Evolutionary conservation across 2,329 filamentous ascomycete genomes (phyloP).

Genomic region (Fusarium vanettenii): DNA sequence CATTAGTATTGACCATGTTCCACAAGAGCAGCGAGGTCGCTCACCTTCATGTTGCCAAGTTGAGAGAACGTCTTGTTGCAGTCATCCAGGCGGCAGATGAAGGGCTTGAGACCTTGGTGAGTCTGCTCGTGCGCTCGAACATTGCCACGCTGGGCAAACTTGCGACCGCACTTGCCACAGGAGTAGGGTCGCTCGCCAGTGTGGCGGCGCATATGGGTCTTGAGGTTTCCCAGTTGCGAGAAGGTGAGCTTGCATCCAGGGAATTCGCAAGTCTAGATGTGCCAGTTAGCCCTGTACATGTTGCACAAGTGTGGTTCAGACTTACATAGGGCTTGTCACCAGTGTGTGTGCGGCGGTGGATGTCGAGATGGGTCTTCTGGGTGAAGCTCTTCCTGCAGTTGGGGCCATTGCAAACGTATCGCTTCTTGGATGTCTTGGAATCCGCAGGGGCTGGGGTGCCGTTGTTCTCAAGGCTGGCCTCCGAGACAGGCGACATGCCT

Average conservation of each 20-base stretch:
- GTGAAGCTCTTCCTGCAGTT: constrained; percentile 85
- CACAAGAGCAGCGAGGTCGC: constrained; percentile 12
- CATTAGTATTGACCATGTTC: constrained; percentile 9
- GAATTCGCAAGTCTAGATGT: constrained; percentile 72
- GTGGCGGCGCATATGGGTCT: constrained; percentile 90
- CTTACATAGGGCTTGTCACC: constrained; percentile 91
- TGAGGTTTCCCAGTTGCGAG: constrained; percentile 90
- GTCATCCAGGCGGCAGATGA: constrained; percentile 81
- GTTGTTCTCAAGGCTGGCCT: constrained; percentile 32
- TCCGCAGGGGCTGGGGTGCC: constrained; percentile 37
- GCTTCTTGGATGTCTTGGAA: constrained; percentile 58
- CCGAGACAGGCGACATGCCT: constrained; percentile 40
- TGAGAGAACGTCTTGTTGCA: constrained; percentile 92
- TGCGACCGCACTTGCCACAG: constrained; percentile 83
- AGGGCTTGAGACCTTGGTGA: constrained; percentile 82
- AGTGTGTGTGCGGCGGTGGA: constrained; percentile 88
- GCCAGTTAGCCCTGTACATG: constrained; percentile 34
- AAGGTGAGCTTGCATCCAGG: constrained; percentile 82
- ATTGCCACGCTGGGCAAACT: constrained; percentile 88
- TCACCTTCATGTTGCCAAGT: constrained; percentile 89
- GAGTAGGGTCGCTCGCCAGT: constrained; percentile 87
- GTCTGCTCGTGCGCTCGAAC: constrained; percentile 86
- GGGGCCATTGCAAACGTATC: constrained; percentile 79
- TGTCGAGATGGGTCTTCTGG: constrained; percentile 93
- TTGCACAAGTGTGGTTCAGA: constrained; percentile 25